These are phyloP conservation scores for Suillus tomentosus DNA, from an alignment of 768 basidiomycete species.

Conservation along the genomic window DNA sequence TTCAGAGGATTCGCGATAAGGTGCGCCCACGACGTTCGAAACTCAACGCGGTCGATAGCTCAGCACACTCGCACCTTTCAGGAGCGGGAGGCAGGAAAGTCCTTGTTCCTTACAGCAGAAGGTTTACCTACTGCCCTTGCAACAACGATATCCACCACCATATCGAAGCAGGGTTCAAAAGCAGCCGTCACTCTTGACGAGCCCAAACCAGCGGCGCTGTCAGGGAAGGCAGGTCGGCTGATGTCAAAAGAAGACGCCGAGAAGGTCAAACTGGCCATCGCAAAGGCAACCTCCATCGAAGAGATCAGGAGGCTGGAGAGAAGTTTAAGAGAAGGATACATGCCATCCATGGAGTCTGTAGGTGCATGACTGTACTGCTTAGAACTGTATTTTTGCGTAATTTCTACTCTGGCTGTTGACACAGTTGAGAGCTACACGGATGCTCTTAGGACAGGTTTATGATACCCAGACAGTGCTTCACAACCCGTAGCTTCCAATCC, in stretches of 20 bases:
- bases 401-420: slow-evolving; percentile 14
- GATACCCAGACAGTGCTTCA: neutral
- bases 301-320: slow-evolving; percentile 84
- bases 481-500: slow-evolving; percentile 59
- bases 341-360: slow-evolving; percentile 76
- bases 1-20: slow-evolving; percentile 93
- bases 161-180: slow-evolving; percentile 69
- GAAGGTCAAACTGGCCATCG: slow-evolving; percentile 83
- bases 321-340: slow-evolving; percentile 80
- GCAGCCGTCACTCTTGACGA: slow-evolving; percentile 70
- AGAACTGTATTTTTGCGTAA: slow-evolving; percentile 36
- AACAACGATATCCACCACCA: slow-evolving; percentile 71
- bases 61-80: slow-evolving; percentile 39
- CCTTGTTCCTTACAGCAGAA: slow-evolving; percentile 81
- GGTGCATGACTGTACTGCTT: slow-evolving; percentile 57
- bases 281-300: slow-evolving; percentile 87
- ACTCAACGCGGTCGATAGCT: slow-evolving; percentile 17
- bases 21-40: slow-evolving; percentile 54
- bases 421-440: neutral
- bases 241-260: slow-evolving; percentile 93
- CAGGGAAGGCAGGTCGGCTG: slow-evolving; percentile 77
- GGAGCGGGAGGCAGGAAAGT: slow-evolving; percentile 78
- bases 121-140: slow-evolving; percentile 79
- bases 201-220: slow-evolving; percentile 57
- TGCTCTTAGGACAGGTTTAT: neutral